These are phyloP conservation scores for Umbelopsis ramanniana DNA, from an alignment of 192 early-diverging fungal genomes.

Conservation along the genomic window DNA sequence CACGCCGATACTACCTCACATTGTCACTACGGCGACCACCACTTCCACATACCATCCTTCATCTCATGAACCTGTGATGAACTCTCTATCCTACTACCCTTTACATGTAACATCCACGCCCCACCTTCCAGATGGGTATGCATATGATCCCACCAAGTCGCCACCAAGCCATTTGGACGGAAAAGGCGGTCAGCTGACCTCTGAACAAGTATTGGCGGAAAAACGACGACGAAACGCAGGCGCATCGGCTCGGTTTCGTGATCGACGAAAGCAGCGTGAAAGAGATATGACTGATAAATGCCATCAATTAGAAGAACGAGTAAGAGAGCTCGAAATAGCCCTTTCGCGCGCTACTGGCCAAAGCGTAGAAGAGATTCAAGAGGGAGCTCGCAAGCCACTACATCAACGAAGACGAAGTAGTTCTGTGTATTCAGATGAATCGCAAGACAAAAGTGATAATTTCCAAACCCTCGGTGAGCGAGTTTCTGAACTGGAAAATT, in stretches of 20 bases:
- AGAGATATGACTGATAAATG: conserved; percentile 60
- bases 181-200: conserved; percentile 1
- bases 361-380: conserved; percentile 13
- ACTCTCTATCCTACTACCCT: background rate
- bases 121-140: background rate
- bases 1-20: background rate
- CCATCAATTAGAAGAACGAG: conserved; percentile 47
- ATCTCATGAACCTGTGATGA: background rate
- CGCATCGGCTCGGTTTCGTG: conserved; percentile 67
- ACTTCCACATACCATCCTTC: background rate
- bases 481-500: conserved; percentile 34
- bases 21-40: background rate
- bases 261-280: conserved; percentile 68
- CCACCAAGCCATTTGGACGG: background rate
- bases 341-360: conserved; percentile 21
- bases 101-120: background rate
- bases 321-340: conserved; percentile 39
- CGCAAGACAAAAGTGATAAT: background rate
- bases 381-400: background rate
- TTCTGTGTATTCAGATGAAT: conserved; percentile 9
- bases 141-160: background rate
- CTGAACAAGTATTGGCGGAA: conserved; percentile 60
- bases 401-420: conserved; percentile 10
- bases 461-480: conserved; percentile 23
- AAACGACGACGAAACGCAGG: conserved; percentile 65